A percentile compares a stretch with the other conserved stretches of the same genome.
phyloP scores from a whole-genome alignment of 129 eudicot genomes.

The Helichrysum umbraculigerum region DNA sequence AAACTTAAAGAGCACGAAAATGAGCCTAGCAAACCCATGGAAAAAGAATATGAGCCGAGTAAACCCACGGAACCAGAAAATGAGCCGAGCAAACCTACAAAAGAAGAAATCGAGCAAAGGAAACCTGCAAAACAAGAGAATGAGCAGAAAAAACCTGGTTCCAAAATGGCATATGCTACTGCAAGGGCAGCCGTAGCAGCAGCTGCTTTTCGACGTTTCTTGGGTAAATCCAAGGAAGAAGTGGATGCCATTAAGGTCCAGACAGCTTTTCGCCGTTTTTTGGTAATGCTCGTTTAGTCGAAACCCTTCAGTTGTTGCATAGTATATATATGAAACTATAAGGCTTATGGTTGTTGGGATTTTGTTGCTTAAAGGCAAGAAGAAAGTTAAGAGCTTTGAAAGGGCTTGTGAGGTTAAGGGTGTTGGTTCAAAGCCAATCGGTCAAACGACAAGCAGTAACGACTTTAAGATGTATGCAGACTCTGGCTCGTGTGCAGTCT shows the following conservation, averaged over 20 bases:
- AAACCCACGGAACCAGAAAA: not conserved
- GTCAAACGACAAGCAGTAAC: slow-evolving; percentile 63
- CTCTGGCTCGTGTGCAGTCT: slow-evolving; percentile 59
- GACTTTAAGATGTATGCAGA: slow-evolving; percentile 65
- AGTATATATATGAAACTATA: not conserved
- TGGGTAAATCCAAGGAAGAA: slow-evolving; percentile 62
- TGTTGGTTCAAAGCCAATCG: slow-evolving; percentile 50
- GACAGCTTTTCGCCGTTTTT: slow-evolving; percentile 56
- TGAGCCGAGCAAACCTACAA: slow-evolving; percentile 10
- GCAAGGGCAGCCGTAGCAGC: slow-evolving; percentile 65
- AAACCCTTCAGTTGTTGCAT: not conserved
- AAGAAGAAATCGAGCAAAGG: not conserved
- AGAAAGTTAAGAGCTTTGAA: slow-evolving; percentile 54
- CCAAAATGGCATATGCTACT: slow-evolving; percentile 38
- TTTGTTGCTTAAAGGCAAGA: slow-evolving; percentile 47
- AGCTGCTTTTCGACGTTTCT: slow-evolving; percentile 44
- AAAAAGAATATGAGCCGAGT: slow-evolving; percentile 7
- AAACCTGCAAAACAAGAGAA: slow-evolving; percentile 26
- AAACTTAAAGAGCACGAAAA: slow-evolving; percentile 33
- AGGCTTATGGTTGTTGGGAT: not conserved
- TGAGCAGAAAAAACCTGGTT: slow-evolving; percentile 34
- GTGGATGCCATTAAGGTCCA: slow-evolving; percentile 66
- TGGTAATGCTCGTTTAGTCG: slow-evolving; percentile 32
- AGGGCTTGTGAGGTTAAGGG: slow-evolving; percentile 58
- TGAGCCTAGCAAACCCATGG: slow-evolving; percentile 17